Percentiles rank a stretch among this genome's conserved stretches.
These are phyloP conservation scores for Penicillium paxilli DNA, from an alignment of 495 filamentous ascomycete species.

Conservation along the genomic window DNA sequence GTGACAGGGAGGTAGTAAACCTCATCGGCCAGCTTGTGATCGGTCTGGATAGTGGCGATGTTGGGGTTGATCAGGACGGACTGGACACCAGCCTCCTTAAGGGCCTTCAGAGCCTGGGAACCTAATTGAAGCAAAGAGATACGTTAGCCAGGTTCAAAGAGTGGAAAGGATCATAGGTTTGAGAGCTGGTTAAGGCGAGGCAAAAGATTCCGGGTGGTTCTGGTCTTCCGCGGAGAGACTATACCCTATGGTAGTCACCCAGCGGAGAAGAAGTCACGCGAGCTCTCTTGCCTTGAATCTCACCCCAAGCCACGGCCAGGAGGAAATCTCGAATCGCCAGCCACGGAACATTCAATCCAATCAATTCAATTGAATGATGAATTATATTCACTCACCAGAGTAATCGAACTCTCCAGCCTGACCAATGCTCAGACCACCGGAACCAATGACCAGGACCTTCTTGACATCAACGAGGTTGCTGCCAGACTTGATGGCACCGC, in stretches of 20 bases:
- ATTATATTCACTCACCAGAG: constrained; percentile 62
- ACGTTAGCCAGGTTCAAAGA: constrained; percentile 18
- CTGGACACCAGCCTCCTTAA: constrained; percentile 93
- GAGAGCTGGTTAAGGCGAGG: too few relatives aligned
- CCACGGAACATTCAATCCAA: neutral
- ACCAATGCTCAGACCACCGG: constrained; percentile 91
- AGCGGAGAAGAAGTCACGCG: neutral
- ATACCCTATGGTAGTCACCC: constrained; percentile 9
- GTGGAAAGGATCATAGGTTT: too few relatives aligned
- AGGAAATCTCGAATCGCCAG: neutral
- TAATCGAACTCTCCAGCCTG: constrained; percentile 98
- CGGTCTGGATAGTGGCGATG: constrained; percentile 97
- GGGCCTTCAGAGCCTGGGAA: constrained; percentile 92
- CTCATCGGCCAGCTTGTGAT: constrained; percentile 95
- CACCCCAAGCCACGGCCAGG: too few relatives aligned
- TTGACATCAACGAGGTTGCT: constrained; percentile 83
- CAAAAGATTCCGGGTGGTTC: too few relatives aligned
- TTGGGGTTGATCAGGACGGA: constrained; percentile 98
- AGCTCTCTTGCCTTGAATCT: neutral
- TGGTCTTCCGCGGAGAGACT: too few relatives aligned
- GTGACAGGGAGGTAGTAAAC: constrained; percentile 98
- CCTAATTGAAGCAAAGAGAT: constrained; percentile 49
- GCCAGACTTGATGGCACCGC: constrained; percentile 74
- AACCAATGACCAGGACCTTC: constrained; percentile 92
- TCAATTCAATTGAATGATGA: neutral